A percentile compares a stretch with the other conserved stretches of the same genome.
Conservation (phyloP, 2,329 filamentous ascomycete species). For the Aspergillus carbonarius region DNA sequence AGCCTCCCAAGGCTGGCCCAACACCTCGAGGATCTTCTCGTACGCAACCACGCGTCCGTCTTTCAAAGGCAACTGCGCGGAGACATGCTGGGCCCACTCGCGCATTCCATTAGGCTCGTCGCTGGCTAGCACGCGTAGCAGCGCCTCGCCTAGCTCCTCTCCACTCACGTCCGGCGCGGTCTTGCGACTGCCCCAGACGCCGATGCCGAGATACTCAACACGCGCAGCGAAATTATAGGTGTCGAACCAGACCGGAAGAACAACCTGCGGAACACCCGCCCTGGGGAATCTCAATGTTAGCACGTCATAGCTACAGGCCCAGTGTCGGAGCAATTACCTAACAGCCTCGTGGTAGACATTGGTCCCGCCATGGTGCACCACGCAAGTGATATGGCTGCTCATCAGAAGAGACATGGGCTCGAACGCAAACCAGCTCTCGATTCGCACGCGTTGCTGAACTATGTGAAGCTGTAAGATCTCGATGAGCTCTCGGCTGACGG, state of each 20-base stretch:
- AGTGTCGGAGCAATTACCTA: conserved; percentile 31
- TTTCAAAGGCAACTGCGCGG: conserved; percentile 7
- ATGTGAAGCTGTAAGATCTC: background rate
- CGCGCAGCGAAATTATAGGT: conserved; percentile 47
- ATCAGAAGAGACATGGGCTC: conserved; percentile 38
- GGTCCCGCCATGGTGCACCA: conserved; percentile 50
- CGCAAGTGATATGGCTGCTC: conserved; percentile 40
- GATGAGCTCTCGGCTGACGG: background rate
- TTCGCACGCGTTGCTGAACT: conserved; percentile 27
- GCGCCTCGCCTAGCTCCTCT: conserved; percentile 25
- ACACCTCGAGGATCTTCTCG: conserved; percentile 19
- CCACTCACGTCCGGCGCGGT: conserved; percentile 34
- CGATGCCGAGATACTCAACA: conserved; percentile 46
- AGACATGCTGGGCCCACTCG: conserved; percentile 12
- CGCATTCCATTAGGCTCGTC: conserved; percentile 4
- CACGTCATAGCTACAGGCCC: background rate
- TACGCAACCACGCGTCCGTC: conserved; percentile 23
- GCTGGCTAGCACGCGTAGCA: conserved; percentile 21
- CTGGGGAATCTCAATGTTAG: conserved; percentile 25
- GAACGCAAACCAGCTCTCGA: conserved; percentile 43
- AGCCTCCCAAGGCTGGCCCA: background rate
- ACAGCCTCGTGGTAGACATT: conserved; percentile 51
- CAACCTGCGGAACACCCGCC: conserved; percentile 46
- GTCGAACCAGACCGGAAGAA: conserved; percentile 51
- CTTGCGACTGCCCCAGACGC: conserved; percentile 40